Evolutionary conservation across 2,329 filamentous ascomycete species (phyloP).

Genomic region (Monosporascus sp.): DNA sequence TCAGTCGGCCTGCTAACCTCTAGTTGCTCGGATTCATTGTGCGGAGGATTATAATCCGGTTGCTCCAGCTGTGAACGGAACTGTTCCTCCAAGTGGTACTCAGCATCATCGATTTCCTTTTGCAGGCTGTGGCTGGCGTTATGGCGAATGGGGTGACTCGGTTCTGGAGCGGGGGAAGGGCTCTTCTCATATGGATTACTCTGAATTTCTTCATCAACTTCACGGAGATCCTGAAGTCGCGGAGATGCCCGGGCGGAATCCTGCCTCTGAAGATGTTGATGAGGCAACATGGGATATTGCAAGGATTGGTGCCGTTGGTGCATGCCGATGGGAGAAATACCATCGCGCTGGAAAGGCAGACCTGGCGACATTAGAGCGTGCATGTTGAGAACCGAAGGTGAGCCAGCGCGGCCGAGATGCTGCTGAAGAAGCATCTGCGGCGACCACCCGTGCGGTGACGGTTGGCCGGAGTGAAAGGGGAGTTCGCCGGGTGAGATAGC

Average conservation of each 20-base stretch:
- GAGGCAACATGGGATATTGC: constrained; percentile 52
- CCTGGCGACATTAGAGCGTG: constrained; percentile 57
- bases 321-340: constrained; percentile 37
- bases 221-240: constrained; percentile 66
- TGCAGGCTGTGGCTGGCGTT: constrained; percentile 76
- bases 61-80: constrained; percentile 75
- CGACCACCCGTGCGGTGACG: constrained; percentile 55
- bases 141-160: constrained; percentile 46
- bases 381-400: constrained; percentile 56
- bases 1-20: constrained; percentile 20
- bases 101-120: constrained; percentile 77
- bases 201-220: constrained; percentile 61
- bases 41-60: constrained; percentile 64
- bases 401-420: constrained; percentile 50
- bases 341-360: constrained; percentile 56
- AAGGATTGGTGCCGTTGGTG: constrained; percentile 57
- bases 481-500: constrained; percentile 59
- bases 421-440: constrained; percentile 51
- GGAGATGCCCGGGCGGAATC: constrained; percentile 53
- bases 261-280: constrained; percentile 51
- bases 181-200: constrained; percentile 39
- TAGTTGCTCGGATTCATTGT: constrained; percentile 37
- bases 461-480: constrained; percentile 61
- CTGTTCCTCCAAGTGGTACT: constrained; percentile 78
- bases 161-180: constrained; percentile 50